Conservation (phyloP, 176 grass and related monocot genomes). For the Oryza coarctata region DNA sequence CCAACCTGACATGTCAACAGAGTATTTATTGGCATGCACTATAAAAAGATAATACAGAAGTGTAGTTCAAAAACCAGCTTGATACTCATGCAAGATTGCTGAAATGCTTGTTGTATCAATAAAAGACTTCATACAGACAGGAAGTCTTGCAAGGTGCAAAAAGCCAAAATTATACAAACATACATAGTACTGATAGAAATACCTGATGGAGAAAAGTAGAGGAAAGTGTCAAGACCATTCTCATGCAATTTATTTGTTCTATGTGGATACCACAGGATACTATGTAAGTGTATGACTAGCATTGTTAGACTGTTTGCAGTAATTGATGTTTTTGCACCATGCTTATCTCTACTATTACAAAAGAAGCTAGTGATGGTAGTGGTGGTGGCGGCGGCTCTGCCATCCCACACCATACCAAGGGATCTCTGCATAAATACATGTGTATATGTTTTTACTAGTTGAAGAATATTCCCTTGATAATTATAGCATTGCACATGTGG, state of each 20-base stretch:
- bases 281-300: background rate
- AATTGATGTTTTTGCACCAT: background rate
- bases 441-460: background rate
- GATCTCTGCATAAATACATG: background rate
- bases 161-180: slow-evolving; percentile 8
- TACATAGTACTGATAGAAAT: slow-evolving; percentile 2
- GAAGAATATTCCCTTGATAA: background rate
- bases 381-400: background rate
- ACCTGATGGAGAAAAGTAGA: background rate
- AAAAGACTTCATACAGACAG: slow-evolving; percentile 1
- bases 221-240: background rate
- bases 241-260: slow-evolving; percentile 15
- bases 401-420: background rate
- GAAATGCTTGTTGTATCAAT: background rate
- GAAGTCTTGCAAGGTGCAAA: background rate
- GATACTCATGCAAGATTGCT: slow-evolving; percentile 11
- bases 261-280: background rate
- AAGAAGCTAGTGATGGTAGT: background rate
- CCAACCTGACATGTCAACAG: slow-evolving; percentile 69
- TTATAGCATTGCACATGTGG: background rate
- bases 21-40: slow-evolving; percentile 16
- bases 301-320: background rate
- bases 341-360: background rate
- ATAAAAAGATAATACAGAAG: slow-evolving; percentile 5
- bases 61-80: background rate